Conservation (phyloP, 140 eudicot species). For the Bidens hawaiensis region DNA sequence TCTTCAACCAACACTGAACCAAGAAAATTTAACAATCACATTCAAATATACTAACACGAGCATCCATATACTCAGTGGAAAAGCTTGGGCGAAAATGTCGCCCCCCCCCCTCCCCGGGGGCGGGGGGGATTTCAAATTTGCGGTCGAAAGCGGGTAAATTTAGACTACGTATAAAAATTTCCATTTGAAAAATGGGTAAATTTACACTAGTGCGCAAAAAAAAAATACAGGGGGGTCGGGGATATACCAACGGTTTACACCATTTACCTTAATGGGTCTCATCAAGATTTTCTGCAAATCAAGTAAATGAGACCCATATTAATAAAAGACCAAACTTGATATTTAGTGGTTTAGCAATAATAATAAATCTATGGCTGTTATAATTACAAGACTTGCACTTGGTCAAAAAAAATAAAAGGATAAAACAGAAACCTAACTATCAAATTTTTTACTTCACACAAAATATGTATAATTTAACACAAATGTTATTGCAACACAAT, state of each 20-base stretch:
- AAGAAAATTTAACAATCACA: constrained; percentile 10
- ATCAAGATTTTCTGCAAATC: background rate
- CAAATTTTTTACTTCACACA: background rate
- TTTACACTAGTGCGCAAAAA: too few relatives aligned
- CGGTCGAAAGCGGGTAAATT: too few relatives aligned
- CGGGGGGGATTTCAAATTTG: too few relatives aligned
- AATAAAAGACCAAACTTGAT: background rate
- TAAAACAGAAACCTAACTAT: background rate
- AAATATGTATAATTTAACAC: background rate
- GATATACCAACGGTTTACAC: background rate
- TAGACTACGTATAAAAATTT: too few relatives aligned
- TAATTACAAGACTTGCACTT: background rate
- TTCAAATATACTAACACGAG: background rate
- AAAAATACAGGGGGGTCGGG: too few relatives aligned
- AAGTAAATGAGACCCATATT: background rate
- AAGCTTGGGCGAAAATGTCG: too few relatives aligned
- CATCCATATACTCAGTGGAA: too few relatives aligned
- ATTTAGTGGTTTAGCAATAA: background rate
- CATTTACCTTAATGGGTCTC: background rate
- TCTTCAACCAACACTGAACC: constrained; percentile 90
- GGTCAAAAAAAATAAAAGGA: background rate
- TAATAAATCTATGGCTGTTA: background rate
- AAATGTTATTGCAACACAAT: background rate
- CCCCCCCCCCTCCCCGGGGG: too few relatives aligned
- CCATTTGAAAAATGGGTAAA: too few relatives aligned